Evolutionary conservation across 441 rosid genomes (phyloP), one percentile per base, ranked within the genome.

Genomic region (Viola pubescens): DNA sequence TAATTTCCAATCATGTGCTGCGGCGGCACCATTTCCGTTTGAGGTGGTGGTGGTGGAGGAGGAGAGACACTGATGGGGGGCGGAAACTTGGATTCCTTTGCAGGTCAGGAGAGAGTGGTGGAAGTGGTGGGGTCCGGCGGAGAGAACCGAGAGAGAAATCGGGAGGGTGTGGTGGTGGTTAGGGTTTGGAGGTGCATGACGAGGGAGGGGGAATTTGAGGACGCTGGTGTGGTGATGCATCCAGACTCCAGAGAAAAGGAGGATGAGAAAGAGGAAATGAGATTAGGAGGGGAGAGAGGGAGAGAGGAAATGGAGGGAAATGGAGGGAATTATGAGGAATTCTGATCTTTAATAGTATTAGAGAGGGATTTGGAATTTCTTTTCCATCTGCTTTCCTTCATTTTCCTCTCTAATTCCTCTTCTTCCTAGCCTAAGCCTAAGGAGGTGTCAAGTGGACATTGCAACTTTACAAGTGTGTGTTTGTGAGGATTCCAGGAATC

Each of bases 211-310:
- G 46, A 73, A 64, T 47, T 77, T 71, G 12, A 76, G 79, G 75
- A 81, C 44, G 58, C 65, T 52, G 52, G 88, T 71, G 73, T 64
- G 77, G 44, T 52, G 77, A 84, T 81, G 83, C 95, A 87, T 87
- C 65, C 78, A 75, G 82, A 42, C 50, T 87, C 65, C 78, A 75
- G 82, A 42, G 54, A 6, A 2, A 10, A 5, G 9, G 12, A 19
- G 43, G 56, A 8, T n/a, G 8, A 61, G 42, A 39, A 6, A 8
- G 10, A 16, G 3, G 7, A 39, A 19, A 46, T 10, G 39, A 1
- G 58, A 9, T 8, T 10, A 9, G 12, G 39, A 47, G 19, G 43
- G 54, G 9, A 41, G 48, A 64, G 46, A n/a, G 42, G 44, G 52
- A 19, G 40, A 3, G 6, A 16, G 12, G 0, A 38, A 55, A 5